phyloP scores from a whole-genome alignment of 2,329 filamentous ascomycete genomes.

The Chrysoporthe deuterocubensis region DNA sequence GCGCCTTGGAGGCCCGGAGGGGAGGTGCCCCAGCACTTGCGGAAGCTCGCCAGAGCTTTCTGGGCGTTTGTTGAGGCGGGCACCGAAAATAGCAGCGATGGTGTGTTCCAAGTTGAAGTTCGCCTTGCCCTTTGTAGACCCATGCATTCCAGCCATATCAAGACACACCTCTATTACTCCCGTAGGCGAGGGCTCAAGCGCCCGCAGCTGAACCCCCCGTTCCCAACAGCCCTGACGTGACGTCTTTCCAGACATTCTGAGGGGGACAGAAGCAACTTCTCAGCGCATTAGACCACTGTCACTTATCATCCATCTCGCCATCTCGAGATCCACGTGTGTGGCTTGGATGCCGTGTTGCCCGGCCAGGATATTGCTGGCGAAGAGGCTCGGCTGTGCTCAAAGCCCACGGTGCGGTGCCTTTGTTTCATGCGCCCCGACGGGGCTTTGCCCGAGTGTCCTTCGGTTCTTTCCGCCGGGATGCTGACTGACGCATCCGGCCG shows the following conservation, averaged over 20 bases:
- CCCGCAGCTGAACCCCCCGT: neutral
- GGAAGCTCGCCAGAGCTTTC: neutral
- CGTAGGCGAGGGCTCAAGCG: neutral
- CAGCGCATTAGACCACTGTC: slow-evolving; percentile 2
- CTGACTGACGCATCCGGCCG: neutral
- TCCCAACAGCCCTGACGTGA: slow-evolving; percentile 5
- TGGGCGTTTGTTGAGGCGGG: neutral
- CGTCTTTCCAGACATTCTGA: neutral
- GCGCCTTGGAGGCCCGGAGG: neutral
- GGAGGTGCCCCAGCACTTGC: neutral
- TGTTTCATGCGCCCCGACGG: neutral
- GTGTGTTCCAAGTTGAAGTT: slow-evolving; percentile 9
- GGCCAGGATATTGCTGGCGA: slow-evolving; percentile 10
- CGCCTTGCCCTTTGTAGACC: slow-evolving; percentile 3
- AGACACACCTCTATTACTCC: neutral
- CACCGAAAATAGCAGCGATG: neutral
- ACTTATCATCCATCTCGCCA: slow-evolving; percentile 7
- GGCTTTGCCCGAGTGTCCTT: neutral
- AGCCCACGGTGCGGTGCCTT: slow-evolving; percentile 23
- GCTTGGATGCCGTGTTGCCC: slow-evolving; percentile 19
- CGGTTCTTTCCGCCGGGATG: neutral
- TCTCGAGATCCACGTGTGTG: slow-evolving; percentile 13
- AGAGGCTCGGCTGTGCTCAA: neutral
- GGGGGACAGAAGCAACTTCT: slow-evolving; percentile 8
- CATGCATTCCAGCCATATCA: slow-evolving; percentile 2